Percentiles rank a stretch among this genome's conserved stretches.
Conservation (phyloP, 2,329 filamentous ascomycete genomes). For the Epicoccum nigrum region DNA sequence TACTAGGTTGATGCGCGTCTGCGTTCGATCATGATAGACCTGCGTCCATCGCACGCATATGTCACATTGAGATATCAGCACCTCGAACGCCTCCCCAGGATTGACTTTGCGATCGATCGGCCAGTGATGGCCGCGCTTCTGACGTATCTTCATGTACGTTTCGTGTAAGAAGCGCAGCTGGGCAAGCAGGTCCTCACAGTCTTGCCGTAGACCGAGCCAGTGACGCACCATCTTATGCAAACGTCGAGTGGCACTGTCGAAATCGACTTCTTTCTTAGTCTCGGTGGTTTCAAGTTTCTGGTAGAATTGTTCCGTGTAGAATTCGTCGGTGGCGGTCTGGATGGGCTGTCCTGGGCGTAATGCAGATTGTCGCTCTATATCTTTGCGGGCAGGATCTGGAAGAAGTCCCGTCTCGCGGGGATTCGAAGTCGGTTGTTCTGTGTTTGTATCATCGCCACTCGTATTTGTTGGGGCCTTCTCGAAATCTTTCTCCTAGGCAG, state of each 20-base stretch:
- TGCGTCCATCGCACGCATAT: slow-evolving; percentile 27
- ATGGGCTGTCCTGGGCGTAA: too few relatives aligned
- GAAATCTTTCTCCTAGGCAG: neutral
- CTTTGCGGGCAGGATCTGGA: neutral
- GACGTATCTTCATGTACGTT: slow-evolving; percentile 6
- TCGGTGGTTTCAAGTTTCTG: neutral
- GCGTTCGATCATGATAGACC: slow-evolving; percentile 27
- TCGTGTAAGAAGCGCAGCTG: slow-evolving; percentile 27
- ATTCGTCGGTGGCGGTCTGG: neutral
- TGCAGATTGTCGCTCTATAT: neutral
- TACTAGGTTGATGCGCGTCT: slow-evolving; percentile 32
- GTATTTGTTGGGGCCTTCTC: neutral
- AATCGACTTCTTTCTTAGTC: slow-evolving; percentile 9
- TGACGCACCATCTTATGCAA: slow-evolving; percentile 27
- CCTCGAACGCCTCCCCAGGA: slow-evolving; percentile 25
- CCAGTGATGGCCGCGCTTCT: slow-evolving; percentile 17
- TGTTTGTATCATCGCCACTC: neutral
- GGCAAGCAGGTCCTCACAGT: slow-evolving; percentile 21
- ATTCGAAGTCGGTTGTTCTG: neutral
- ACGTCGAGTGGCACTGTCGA: slow-evolving; percentile 18
- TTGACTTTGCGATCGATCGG: slow-evolving; percentile 7
- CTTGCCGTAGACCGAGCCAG: slow-evolving; percentile 32
- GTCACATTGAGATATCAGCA: slow-evolving; percentile 25
- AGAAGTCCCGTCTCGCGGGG: neutral
- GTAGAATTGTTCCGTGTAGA: neutral